Conservation (phyloP, 2,329 filamentous ascomycete species). For the Microcyclosporella mali region DNA sequence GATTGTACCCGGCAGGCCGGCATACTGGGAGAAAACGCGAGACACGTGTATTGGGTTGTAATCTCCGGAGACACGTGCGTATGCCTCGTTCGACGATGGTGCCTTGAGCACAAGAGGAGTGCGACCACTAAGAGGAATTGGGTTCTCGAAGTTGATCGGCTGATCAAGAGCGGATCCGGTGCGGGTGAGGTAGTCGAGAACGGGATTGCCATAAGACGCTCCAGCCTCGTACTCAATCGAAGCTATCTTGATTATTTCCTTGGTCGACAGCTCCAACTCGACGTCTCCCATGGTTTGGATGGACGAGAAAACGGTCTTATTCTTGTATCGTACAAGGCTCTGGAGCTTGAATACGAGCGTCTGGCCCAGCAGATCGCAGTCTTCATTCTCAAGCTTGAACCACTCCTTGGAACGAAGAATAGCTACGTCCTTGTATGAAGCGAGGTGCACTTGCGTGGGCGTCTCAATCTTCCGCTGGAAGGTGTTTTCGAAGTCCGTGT, state of each 20-base stretch:
- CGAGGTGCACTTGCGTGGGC: slow-evolving; percentile 85
- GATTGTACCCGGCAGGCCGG: slow-evolving; percentile 91
- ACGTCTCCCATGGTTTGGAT: slow-evolving; percentile 92
- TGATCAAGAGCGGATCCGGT: slow-evolving; percentile 91
- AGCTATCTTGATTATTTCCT: slow-evolving; percentile 96
- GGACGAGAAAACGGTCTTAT: slow-evolving; percentile 81
- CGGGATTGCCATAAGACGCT: slow-evolving; percentile 87
- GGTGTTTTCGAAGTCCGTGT: slow-evolving; percentile 93
- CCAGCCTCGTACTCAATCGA: slow-evolving; percentile 93
- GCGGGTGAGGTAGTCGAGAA: slow-evolving; percentile 90
- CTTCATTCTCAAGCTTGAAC: slow-evolving; percentile 82
- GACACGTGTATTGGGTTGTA: slow-evolving; percentile 99
- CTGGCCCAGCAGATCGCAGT: slow-evolving; percentile 83
- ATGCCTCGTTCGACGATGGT: slow-evolving; percentile 94
- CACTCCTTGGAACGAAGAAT: slow-evolving; percentile 95
- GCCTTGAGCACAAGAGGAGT: slow-evolving; percentile 81
- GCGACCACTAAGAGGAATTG: slow-evolving; percentile 91
- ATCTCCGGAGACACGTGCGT: slow-evolving; percentile 93
- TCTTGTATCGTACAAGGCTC: slow-evolving; percentile 88
- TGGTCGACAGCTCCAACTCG: slow-evolving; percentile 86
- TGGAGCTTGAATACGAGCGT: slow-evolving; percentile 94
- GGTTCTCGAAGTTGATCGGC: slow-evolving; percentile 93
- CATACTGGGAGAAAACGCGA: slow-evolving; percentile 91
- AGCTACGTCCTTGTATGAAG: slow-evolving; percentile 83
- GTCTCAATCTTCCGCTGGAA: slow-evolving; percentile 97